Percentiles rank a stretch among this genome's conserved stretches.
Evolutionary conservation across 371 early-diverging fungal species (phyloP).

Genomic region (Mucor circinelloides): DNA sequence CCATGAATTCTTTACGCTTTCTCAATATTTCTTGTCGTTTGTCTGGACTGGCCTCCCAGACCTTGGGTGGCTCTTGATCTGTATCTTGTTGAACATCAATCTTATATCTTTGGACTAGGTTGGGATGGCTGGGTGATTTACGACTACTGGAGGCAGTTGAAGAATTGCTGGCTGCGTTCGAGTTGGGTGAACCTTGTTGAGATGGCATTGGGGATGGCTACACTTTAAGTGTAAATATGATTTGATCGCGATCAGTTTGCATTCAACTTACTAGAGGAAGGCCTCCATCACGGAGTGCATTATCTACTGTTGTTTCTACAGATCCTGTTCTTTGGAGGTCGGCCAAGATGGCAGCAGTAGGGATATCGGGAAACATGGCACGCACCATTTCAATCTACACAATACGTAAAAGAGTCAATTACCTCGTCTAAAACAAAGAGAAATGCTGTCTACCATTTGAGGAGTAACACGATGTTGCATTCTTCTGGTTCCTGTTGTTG

Average conservation of each 20-base stretch:
- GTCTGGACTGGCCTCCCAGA: conserved; percentile 77
- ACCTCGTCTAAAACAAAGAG: not conserved
- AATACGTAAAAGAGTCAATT: not conserved
- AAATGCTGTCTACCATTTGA: conserved; percentile 52
- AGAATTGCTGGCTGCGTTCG: not conserved
- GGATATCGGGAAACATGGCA: conserved; percentile 87
- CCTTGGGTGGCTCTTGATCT: conserved; percentile 67
- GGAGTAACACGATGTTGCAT: conserved; percentile 58
- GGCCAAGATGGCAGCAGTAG: conserved; percentile 78
- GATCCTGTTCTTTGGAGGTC: conserved; percentile 88
- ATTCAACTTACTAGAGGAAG: conserved; percentile 65
- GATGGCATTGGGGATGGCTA: conserved; percentile 33
- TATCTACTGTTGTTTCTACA: conserved; percentile 86
- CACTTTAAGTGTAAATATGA: not conserved
- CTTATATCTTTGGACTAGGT: conserved; percentile 56
- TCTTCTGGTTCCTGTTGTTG: conserved; percentile 29
- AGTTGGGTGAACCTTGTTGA: conserved; percentile 17
- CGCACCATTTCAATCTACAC: conserved; percentile 73
- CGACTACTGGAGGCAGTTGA: not conserved
- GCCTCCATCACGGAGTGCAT: conserved; percentile 78
- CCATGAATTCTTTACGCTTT: conserved; percentile 87
- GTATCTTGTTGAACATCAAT: conserved; percentile 44
- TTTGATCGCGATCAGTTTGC: not conserved
- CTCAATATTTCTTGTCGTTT: conserved; percentile 77
- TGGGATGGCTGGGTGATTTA: conserved; percentile 40